Conservation (phyloP, 257 asterid species). For the Penstemon davidsonii region DNA sequence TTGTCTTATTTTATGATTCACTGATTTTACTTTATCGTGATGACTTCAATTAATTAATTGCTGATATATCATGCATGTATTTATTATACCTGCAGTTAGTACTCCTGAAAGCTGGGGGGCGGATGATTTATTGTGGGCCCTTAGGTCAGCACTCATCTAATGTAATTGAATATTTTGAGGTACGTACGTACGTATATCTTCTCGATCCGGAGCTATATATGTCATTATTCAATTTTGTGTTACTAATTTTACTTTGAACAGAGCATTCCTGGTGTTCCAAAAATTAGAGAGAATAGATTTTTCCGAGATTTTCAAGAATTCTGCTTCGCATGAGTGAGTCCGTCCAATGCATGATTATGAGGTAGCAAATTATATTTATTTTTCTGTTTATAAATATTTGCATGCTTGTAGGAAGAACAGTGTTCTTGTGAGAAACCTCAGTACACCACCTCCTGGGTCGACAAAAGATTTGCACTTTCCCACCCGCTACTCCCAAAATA, state of each 20-base stretch:
- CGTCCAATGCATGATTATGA: background rate
- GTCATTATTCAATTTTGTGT: background rate
- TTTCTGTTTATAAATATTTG: too few species aligned
- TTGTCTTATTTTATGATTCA: background rate
- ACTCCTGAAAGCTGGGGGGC: conserved; percentile 52
- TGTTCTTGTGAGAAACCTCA: conserved; percentile 35
- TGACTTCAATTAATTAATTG: too few species aligned
- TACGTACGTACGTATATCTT: background rate
- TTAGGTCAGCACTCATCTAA: conserved; percentile 48
- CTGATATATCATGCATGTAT: background rate
- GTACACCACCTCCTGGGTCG: conserved; percentile 42
- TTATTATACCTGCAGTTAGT: conserved; percentile 33
- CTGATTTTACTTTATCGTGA: too few species aligned
- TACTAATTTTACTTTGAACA: conserved; percentile 17
- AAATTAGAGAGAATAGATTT: conserved; percentile 49
- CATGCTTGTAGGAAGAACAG: conserved; percentile 34
- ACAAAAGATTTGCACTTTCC: conserved; percentile 40
- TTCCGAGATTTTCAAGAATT: conserved; percentile 49
- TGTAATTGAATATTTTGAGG: conserved; percentile 50
- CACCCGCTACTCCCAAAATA: conserved; percentile 39
- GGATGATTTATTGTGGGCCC: conserved; percentile 41
- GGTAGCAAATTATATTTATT: too few species aligned
- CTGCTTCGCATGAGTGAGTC: conserved; percentile 42
- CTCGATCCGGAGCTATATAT: too few species aligned
- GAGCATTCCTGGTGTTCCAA: conserved; percentile 44